These are phyloP conservation scores for Russula vinacea DNA, from an alignment of 768 basidiomycete genomes.

Conservation along the genomic window DNA sequence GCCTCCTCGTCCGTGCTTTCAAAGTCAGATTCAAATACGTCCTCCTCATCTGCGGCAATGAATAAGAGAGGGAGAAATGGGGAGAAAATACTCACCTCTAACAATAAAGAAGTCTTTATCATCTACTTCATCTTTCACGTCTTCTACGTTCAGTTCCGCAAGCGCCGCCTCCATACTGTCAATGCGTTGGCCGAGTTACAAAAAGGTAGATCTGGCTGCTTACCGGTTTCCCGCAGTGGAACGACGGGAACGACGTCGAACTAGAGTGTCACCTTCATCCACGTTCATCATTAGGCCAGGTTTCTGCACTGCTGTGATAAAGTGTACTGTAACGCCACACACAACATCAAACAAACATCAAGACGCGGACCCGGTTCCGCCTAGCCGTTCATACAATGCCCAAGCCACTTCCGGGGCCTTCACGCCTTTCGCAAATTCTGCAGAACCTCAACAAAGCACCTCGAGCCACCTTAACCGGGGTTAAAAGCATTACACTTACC, in stretches of 20 bases:
- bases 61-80: neutral
- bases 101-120: constrained; percentile 66
- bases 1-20: constrained; percentile 75
- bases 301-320: too few species aligned
- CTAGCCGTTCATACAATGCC: constrained; percentile 1
- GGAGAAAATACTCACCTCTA: constrained; percentile 47
- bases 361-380: neutral
- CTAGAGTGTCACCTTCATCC: constrained; percentile 46
- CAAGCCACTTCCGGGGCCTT: constrained; percentile 43
- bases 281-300: too few species aligned
- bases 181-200: constrained; percentile 13
- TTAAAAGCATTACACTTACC: constrained; percentile 54
- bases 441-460: constrained; percentile 51
- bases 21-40: constrained; percentile 80
- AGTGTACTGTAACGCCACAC: too few species aligned
- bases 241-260: constrained; percentile 57
- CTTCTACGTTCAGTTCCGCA: constrained; percentile 58
- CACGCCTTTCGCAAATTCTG: constrained; percentile 54
- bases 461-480: constrained; percentile 45
- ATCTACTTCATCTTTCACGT: constrained; percentile 55
- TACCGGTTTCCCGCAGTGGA: constrained; percentile 81
- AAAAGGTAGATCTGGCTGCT: constrained; percentile 16
- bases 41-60: constrained; percentile 64
- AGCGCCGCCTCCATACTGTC: constrained; percentile 73
- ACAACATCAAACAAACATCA: constrained; percentile 7